A percentile compares a stretch with the other conserved stretches of the same genome.
Conservation (phyloP, 1,284 basidiomycete species). For the Blastosporella zonata region DNA sequence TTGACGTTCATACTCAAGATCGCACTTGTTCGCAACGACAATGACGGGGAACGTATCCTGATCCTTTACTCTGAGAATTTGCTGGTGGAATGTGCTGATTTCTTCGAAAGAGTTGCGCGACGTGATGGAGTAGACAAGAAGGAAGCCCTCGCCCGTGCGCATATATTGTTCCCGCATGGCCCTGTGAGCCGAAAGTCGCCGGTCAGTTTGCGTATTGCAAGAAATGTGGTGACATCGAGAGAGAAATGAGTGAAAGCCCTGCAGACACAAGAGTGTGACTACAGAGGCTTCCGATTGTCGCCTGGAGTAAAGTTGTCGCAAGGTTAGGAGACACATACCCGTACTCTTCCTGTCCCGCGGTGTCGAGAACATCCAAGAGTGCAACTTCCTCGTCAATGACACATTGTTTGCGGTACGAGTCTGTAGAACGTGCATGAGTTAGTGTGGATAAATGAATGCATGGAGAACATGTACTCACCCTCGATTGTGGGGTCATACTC, state of each 20-base stretch:
- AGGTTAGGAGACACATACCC: constrained; percentile 57
- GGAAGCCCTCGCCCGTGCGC: constrained; percentile 97
- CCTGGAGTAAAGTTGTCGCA: background rate
- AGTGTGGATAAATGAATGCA: background rate
- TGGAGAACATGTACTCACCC: constrained; percentile 43
- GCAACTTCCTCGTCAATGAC: constrained; percentile 98
- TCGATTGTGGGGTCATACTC: constrained; percentile 99
- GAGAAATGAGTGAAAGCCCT: background rate
- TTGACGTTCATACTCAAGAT: constrained; percentile 96
- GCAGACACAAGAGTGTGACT: background rate
- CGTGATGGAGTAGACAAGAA: constrained; percentile 98
- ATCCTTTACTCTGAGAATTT: constrained; percentile 96
- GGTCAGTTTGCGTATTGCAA: background rate
- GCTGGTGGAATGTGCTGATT: constrained; percentile 97
- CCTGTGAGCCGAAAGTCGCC: constrained; percentile 37
- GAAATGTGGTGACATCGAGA: background rate
- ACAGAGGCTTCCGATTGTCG: background rate
- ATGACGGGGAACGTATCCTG: constrained; percentile 98
- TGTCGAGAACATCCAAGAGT: constrained; percentile 95
- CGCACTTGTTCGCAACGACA: constrained; percentile 98
- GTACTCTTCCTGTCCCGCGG: constrained; percentile 99
- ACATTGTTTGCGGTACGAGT: constrained; percentile 95
- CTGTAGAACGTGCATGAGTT: constrained; percentile 37
- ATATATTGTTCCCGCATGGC: constrained; percentile 99
- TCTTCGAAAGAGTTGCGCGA: constrained; percentile 98